Evolutionary conservation across 2,329 filamentous ascomycete species (phyloP), one percentile per base, ranked within the genome.

Genomic region (Trichoderma atrobrunneum): DNA sequence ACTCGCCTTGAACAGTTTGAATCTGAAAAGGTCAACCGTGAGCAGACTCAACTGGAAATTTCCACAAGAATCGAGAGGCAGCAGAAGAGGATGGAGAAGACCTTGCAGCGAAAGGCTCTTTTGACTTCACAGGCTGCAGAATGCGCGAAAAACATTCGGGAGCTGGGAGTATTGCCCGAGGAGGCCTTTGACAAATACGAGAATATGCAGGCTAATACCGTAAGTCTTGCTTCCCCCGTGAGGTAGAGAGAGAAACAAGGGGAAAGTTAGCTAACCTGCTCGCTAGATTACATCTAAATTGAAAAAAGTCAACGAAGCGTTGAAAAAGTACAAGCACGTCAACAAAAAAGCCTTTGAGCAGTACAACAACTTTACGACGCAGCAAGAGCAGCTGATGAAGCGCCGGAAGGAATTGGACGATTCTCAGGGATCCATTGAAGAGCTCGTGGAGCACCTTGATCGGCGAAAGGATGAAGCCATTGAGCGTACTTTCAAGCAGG

Each of bases 311-410:
- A 97, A 97, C 74, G 93, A 97, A 77, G 91, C 93, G 0, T 86
- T 98, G 70, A 98, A 98, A 84, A 97, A 98, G 80, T 98, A 96
- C 84, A 94, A 94, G 70, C 94, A 98, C 78, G 95, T 99, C 84
- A 99, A 99, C 88, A 99, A 98, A 85, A 98, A 99, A 84, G 96
- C 96, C 0, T 97, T 98, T 79, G 97, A 99, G 82, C 96, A 99
- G 81, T 99, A 98, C 85, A 97, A 95, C 84, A 97, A 91, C 83
- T 99, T 98, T 81, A 98, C 95, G 8, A 92, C 91, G 65, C 94
- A 98, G 82, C 92, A 97, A 72, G 95, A 97, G 74, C 92, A 92
- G 26, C 87, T 99, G 21, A 92, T 93, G 64, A 92, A 93, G 78
- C 92, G 96, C 76, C 90, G 95, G 64, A 89, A 91, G 77, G 96